Base-by-base conservation (phyloP, 2,329 filamentous ascomycete species). In the Fusarium aywerte region DNA sequence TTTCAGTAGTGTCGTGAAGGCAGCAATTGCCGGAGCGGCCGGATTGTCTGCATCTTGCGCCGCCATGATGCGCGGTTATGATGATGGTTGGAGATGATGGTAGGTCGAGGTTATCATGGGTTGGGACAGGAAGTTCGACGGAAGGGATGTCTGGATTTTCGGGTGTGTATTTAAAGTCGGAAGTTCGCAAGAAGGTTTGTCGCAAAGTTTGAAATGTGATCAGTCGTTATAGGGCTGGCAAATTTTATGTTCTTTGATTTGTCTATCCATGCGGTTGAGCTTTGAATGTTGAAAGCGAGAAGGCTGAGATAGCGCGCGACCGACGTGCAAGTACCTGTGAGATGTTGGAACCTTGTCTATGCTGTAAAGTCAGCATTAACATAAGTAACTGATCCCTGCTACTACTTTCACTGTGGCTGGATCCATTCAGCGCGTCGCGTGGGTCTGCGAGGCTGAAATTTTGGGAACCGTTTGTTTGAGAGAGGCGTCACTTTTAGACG, bases 1-100 rank as follows among this genome's bases (percentile, higher is more conserved):
- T 38, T 83, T 78, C 31, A 93, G 80, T 23, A 90, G 80, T 25
- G 75, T 73, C 33, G 78, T 80, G 69, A 90, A 87, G 25, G 81
- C 78, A 39, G 80, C 80, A 51, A 90, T 86, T 49, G 83, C 83
- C 50, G 81, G 76, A 44, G 89, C 79, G 65, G 83, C 83, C 58
- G 84, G 80, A 68, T 80, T 82, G 44, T 79, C 75, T 38, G 78
- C 67, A 45, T 79, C 78, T 45, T 83, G 77, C 36, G 81, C 82
- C 59, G 84, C 82, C 87, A 90, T 85, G 58, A 74, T 78, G 72
- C 44, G 54, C 45, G 48, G 55, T 57, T 58, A 53, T 42, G 62
- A 43, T 15, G 45, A 50, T 64, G 42, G 60, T 61, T 62, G 58
- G 36, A 32, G 27, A 42, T 39, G 48, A 45, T 39, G 33, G 57